phyloP scores from a whole-genome alignment of 1,284 basidiomycete species.

The Lentinus polychrous region DNA sequence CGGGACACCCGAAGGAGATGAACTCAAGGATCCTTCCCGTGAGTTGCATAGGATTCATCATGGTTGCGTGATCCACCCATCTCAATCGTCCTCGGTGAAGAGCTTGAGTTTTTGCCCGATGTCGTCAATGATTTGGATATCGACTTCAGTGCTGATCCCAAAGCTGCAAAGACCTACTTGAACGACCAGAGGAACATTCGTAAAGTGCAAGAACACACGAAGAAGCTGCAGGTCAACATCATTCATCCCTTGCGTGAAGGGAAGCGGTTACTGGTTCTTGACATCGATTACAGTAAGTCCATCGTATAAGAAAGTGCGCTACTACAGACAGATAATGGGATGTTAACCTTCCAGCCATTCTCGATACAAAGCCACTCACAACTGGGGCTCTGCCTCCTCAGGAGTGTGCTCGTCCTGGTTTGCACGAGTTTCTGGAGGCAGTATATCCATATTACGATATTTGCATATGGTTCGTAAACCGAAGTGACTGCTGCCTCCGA shows the following conservation, averaged over 20 bases:
- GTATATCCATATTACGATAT: constrained; percentile 83
- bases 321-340: background rate
- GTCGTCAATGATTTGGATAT: constrained; percentile 77
- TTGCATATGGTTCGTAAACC: constrained; percentile 59
- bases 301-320: background rate
- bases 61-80: background rate
- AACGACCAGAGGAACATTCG: constrained; percentile 74
- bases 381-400: constrained; percentile 69
- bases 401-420: constrained; percentile 75
- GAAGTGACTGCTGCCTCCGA: background rate
- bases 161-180: constrained; percentile 50
- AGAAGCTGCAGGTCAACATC: constrained; percentile 61
- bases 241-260: constrained; percentile 72
- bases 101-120: constrained; percentile 61
- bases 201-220: constrained; percentile 68
- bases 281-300: constrained; percentile 79
- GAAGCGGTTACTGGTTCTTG: constrained; percentile 78
- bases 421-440: constrained; percentile 79
- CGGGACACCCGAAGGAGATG: constrained; percentile 77
- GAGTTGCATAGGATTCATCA: constrained; percentile 10
- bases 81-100: constrained; percentile 25
- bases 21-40: constrained; percentile 72
- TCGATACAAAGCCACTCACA: constrained; percentile 78
- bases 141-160: constrained; percentile 59
- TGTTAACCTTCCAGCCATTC: constrained; percentile 41